Conservation (phyloP, 768 basidiomycete species). For the Agrocybe pediades region DNA sequence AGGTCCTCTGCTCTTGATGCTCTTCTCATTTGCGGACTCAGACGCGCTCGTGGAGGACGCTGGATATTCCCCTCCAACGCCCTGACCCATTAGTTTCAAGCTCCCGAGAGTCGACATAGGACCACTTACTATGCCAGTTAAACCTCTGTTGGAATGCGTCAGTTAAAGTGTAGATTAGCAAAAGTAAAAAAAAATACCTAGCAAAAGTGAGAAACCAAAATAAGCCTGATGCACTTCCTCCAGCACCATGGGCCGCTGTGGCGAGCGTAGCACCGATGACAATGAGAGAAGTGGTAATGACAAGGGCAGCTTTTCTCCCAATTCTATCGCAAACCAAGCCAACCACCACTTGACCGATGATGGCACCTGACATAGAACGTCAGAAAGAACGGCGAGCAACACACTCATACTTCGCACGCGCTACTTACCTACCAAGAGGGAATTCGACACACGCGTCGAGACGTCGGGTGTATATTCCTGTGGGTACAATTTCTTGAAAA, state of each 20-base stretch:
- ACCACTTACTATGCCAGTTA: slow-evolving; percentile 59
- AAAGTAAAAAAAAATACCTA: slow-evolving; percentile 20
- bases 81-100: slow-evolving; percentile 33
- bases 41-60: slow-evolving; percentile 69
- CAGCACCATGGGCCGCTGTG: slow-evolving; percentile 66
- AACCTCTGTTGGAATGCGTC: slow-evolving; percentile 40
- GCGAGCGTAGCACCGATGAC: slow-evolving; percentile 68
- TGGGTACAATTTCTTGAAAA: slow-evolving; percentile 67
- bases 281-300: slow-evolving; percentile 67
- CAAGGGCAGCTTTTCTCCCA: slow-evolving; percentile 77
- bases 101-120: background rate
- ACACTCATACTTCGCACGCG: no score
- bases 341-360: slow-evolving; percentile 61
- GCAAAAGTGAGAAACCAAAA: slow-evolving; percentile 79
- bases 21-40: slow-evolving; percentile 75
- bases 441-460: slow-evolving; percentile 71
- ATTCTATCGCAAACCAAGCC: slow-evolving; percentile 73
- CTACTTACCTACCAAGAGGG: slow-evolving; percentile 64
- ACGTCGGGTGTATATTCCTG: slow-evolving; percentile 58
- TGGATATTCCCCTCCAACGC: slow-evolving; percentile 80
- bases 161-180: background rate
- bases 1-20: slow-evolving; percentile 59
- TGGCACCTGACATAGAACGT: slow-evolving; percentile 44
- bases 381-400: background rate
- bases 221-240: slow-evolving; percentile 56